A percentile compares a stretch with the other conserved stretches of the same genome.
Conservation (phyloP, 2,329 filamentous ascomycete species). For the Exophiala spinifera region DNA sequence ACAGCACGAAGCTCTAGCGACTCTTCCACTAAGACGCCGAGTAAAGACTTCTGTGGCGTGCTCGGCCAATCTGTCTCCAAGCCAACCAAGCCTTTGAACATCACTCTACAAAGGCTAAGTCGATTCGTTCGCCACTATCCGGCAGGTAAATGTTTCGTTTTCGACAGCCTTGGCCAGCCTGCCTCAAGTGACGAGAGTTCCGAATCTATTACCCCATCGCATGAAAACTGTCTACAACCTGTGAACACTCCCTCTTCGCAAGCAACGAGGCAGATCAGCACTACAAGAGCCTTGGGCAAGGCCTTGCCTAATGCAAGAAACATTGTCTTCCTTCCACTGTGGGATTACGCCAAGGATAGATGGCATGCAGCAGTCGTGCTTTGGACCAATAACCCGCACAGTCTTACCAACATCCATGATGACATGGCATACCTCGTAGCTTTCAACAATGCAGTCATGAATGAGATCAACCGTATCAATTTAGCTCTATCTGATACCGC, state of each 20-base stretch:
- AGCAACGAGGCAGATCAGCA: conserved; percentile 5
- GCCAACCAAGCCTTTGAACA: conserved; percentile 16
- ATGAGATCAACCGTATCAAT: conserved; percentile 43
- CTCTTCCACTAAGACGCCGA: conserved; percentile 5
- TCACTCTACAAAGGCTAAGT: conserved; percentile 42
- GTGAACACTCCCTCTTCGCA: background rate
- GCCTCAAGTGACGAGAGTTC: conserved; percentile 69
- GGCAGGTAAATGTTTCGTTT: conserved; percentile 59
- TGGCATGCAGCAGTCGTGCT: conserved; percentile 48
- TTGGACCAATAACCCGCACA: conserved; percentile 38
- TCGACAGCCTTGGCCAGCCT: conserved; percentile 77
- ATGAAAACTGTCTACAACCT: conserved; percentile 10
- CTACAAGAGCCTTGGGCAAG: conserved; percentile 18
- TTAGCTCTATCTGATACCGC: conserved; percentile 43
- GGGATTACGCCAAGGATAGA: conserved; percentile 48
- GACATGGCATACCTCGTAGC: conserved; percentile 42
- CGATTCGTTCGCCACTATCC: conserved; percentile 47
- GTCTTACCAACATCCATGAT: conserved; percentile 35
- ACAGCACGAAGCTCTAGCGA: conserved; percentile 9
- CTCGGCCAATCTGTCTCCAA: conserved; percentile 9
- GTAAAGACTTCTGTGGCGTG: conserved; percentile 32
- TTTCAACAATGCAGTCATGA: conserved; percentile 44
- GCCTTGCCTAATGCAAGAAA: conserved; percentile 23
- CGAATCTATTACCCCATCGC: conserved; percentile 24
- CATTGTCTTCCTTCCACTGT: conserved; percentile 49